phyloP scores from a whole-genome alignment of 345 rosid species.

The Clarkia xantiana region DNA sequence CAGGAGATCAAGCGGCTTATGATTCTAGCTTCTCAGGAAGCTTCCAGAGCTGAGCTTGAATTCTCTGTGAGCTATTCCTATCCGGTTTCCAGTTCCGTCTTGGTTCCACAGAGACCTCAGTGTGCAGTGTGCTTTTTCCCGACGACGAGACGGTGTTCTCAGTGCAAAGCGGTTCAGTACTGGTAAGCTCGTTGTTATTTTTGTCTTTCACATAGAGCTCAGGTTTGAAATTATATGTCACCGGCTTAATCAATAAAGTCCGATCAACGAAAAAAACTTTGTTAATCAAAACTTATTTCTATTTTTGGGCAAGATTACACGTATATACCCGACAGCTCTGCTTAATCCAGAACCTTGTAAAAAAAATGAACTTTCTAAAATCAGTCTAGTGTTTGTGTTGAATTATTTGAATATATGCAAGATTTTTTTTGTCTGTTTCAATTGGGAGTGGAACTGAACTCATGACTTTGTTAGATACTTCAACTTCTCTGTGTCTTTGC shows the following conservation, averaged over 20 bases:
- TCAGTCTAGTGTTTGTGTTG: too few species aligned
- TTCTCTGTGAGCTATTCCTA: conserved; percentile 27
- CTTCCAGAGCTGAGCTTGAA: conserved; percentile 74
- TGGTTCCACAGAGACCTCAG: conserved; percentile 9
- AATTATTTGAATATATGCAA: too few species aligned
- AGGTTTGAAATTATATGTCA: not conserved
- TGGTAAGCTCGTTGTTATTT: conserved; percentile 35
- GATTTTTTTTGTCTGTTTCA: too few species aligned
- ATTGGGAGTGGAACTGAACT: too few species aligned
- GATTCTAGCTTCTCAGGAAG: conserved; percentile 69
- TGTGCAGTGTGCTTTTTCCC: conserved; percentile 68
- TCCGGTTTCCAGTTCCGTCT: not conserved
- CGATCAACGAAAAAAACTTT: too few species aligned
- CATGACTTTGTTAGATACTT: not conserved
- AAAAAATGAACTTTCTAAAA: too few species aligned
- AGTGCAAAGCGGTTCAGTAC: conserved; percentile 78
- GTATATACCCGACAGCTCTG: too few species aligned
- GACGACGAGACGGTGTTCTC: conserved; percentile 75
- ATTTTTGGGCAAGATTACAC: too few species aligned
- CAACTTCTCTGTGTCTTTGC: not conserved
- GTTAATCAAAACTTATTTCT: too few species aligned
- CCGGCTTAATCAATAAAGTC: not conserved
- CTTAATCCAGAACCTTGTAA: too few species aligned
- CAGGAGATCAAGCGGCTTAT: conserved; percentile 69
- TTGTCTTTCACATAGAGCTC: not conserved